Evolutionary conservation across 2,329 filamentous ascomycete genomes (phyloP).

Genomic region (Cladosporium sp.): DNA sequence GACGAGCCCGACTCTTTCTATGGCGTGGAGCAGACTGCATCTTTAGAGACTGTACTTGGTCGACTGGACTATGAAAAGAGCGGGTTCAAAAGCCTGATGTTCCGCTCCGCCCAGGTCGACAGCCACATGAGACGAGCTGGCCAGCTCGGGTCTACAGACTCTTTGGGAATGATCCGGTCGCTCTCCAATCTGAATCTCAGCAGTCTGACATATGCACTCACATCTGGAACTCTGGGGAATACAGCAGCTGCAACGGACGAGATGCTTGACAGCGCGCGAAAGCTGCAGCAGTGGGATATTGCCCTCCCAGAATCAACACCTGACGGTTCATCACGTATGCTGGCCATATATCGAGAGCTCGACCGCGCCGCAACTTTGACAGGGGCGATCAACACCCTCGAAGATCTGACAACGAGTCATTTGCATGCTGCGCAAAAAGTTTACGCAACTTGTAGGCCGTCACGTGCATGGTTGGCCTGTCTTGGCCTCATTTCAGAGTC

Average conservation of each 20-base stretch:
- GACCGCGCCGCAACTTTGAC: conserved; percentile 18
- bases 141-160: conserved; percentile 53
- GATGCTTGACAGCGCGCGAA: conserved; percentile 73
- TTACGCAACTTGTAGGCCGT: conserved; percentile 5
- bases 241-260: conserved; percentile 59
- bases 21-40: conserved; percentile 74
- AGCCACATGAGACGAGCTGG: conserved; percentile 66
- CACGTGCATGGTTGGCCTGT: conserved; percentile 37
- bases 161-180: conserved; percentile 67
- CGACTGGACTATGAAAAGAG: conserved; percentile 86
- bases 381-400: background rate
- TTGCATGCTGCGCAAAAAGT: background rate
- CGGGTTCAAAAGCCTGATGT: conserved; percentile 79
- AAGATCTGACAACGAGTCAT: conserved; percentile 1
- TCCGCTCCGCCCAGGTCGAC: conserved; percentile 86
- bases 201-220: conserved; percentile 74
- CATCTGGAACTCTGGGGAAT: conserved; percentile 57
- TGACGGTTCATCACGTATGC: conserved; percentile 3
- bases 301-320: conserved; percentile 1
- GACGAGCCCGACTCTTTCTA: conserved; percentile 97
- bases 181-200: conserved; percentile 77
- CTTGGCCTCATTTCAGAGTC: conserved; percentile 75
- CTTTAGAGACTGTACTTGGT: conserved; percentile 69
- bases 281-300: conserved; percentile 88
- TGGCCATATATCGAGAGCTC: conserved; percentile 70